Base-by-base conservation (phyloP, 345 rosid species). In the Boechera stricta region DNA sequence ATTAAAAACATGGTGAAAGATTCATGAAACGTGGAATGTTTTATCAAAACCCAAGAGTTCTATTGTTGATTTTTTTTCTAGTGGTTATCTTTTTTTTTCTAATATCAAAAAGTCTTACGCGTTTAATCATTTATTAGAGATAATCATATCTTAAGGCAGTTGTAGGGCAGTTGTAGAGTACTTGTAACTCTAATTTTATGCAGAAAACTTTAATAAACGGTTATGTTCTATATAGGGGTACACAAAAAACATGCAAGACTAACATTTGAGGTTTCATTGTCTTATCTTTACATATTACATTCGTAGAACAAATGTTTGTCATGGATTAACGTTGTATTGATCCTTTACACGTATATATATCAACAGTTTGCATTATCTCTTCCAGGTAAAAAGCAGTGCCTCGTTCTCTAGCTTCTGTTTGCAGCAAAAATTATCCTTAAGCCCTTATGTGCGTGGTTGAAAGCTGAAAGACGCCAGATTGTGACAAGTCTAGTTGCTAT, bases 351-450 rank as follows among this genome's bases (percentile, higher is more conserved):
- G 7, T 56, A 10, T 36, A 62, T 49, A 55, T 64, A 74, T 71
- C 8, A 72, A 78, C 69, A 72, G 56, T 72, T 71, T 72, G 77
- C 71, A 64, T 28, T 26, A n/a, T 55, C 75, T 70, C 70, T 76
- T 59, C 64, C 64, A 31, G 44, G 75, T 62, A 16, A 54, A 21
- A 54, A 64, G 18, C 47, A 48, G 48, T 0, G 11, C 10, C 72
- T 77, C 62, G 48, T 70, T 72, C 73, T 78, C 68, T 76, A 77
- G 72, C 80, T n/a, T 55, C 42, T 33, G 42, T 24, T 41, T 54
- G 64, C 48, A 47, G 6, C 70, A 42, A 61, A 24, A 39, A 21
- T 6, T 51, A 67, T 76, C 16, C 15, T 60, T n/a, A 60, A 68
- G 44, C 54, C 6, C 16, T 62, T 45, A 24, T 24, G 35, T 21